Percentiles rank a stretch among this genome's conserved stretches.
These are phyloP conservation scores for Dothistroma septosporum DNA, from an alignment of 2,329 filamentous ascomycete genomes.

Conservation along the genomic window DNA sequence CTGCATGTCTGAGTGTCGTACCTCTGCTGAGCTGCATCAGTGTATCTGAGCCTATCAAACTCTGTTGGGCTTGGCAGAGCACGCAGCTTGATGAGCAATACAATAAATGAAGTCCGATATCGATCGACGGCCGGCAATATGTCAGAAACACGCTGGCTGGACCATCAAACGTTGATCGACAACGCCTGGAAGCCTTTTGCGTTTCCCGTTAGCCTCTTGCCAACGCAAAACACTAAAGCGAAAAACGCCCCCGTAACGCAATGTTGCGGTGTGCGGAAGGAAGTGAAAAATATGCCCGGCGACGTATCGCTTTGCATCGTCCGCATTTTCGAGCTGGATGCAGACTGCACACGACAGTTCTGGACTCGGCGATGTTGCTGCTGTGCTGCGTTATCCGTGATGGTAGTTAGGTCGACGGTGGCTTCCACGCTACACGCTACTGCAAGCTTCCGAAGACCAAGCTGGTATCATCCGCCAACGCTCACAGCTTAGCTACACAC, in stretches of 20 bases:
- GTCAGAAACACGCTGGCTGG: constrained; percentile 7
- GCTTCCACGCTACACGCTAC: constrained; percentile 1
- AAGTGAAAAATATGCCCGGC: background rate
- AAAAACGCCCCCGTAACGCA: background rate
- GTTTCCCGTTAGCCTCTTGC: background rate
- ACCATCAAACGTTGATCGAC: constrained; percentile 6
- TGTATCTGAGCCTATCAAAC: background rate
- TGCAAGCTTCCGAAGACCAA: background rate
- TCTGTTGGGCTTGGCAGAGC: background rate
- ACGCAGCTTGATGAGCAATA: background rate
- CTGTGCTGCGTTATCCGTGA: background rate
- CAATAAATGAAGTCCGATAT: constrained; percentile 7
- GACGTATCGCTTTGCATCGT: background rate
- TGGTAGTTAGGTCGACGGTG: background rate
- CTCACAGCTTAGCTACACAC: background rate
- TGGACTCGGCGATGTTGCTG: background rate
- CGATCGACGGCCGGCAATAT: constrained; percentile 11
- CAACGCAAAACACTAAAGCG: background rate
- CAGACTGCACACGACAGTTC: background rate
- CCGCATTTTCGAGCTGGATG: background rate
- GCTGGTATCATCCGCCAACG: background rate
- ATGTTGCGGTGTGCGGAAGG: background rate
- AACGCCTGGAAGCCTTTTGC: background rate
- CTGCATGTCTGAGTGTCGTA: constrained; percentile 6
- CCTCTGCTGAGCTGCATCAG: background rate